Evolutionary conservation across 2,329 filamentous ascomycete species (phyloP).

Genomic region (Fusarium caatingaense): DNA sequence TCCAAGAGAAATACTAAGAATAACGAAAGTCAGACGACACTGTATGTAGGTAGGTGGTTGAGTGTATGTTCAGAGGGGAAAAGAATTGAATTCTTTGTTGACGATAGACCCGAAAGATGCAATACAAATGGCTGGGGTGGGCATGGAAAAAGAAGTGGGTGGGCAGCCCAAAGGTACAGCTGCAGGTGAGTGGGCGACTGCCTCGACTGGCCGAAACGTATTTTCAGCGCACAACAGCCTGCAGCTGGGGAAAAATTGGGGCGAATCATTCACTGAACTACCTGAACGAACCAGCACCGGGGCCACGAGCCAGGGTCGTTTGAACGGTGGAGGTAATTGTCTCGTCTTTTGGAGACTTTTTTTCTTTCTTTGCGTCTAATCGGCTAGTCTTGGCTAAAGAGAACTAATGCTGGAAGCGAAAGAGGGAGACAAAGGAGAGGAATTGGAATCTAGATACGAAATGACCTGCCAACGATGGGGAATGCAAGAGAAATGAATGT

Average conservation of each 20-base stretch:
- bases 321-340: constrained; percentile 13
- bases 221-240: constrained; percentile 20
- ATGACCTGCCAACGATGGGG: constrained; percentile 18
- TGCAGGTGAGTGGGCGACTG: neutral
- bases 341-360: constrained; percentile 7
- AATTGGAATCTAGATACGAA: constrained; percentile 21
- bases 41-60: neutral
- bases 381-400: neutral
- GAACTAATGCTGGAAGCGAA: neutral
- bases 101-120: constrained; percentile 1
- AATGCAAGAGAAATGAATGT: constrained; percentile 31
- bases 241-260: constrained; percentile 34
- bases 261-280: constrained; percentile 10
- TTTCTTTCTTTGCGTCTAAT: neutral
- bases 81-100: constrained; percentile 11
- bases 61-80: constrained; percentile 1
- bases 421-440: neutral
- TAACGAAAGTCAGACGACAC: neutral
- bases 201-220: neutral
- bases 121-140: constrained; percentile 13
- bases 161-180: neutral
- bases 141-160: constrained; percentile 15
- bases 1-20: neutral
- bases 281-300: neutral
- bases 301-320: neutral